Percentiles rank a stretch among this genome's conserved stretches.
phyloP scores from a whole-genome alignment of 1,139 yeast genomes.

The Saccharomyces pastorianus region DNA sequence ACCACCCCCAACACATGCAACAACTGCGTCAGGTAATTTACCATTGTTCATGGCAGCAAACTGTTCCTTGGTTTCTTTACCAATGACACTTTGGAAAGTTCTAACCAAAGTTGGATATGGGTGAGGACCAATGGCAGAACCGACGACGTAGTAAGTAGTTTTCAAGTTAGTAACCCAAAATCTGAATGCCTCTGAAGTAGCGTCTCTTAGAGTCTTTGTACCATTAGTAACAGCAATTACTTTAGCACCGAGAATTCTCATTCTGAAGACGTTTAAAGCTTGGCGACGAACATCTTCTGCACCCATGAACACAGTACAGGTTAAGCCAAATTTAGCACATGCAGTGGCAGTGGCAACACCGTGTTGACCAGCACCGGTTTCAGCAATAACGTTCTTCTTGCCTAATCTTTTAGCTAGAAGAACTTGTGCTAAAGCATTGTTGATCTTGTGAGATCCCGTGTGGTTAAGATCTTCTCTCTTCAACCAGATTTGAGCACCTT shows the following conservation, averaged over 20 bases:
- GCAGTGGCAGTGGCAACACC: constrained; percentile 99
- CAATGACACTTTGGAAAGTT: constrained; percentile 96
- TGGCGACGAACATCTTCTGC: constrained; percentile 98
- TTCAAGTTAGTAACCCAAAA: constrained; percentile 86
- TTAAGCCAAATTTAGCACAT: constrained; percentile 92
- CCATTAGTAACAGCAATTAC: constrained; percentile 92
- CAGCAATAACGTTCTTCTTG: constrained; percentile 85
- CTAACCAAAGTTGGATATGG: constrained; percentile 97
- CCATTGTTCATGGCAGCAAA: constrained; percentile 71
- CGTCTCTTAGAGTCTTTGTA: constrained; percentile 92
- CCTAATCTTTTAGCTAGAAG: constrained; percentile 88
- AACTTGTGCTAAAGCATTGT: constrained; percentile 93
- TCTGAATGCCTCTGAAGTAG: constrained; percentile 94
- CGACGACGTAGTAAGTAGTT: constrained; percentile 88
- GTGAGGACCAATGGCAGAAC: constrained; percentile 98
- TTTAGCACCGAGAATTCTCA: constrained; percentile 91
- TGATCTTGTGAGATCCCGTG: constrained; percentile 96
- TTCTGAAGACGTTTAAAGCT: constrained; percentile 94
- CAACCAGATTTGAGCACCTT: constrained; percentile 97
- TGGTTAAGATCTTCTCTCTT: constrained; percentile 97
- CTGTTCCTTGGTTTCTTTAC: constrained; percentile 88
- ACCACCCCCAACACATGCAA: constrained; percentile 99
- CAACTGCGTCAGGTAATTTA: constrained; percentile 82
- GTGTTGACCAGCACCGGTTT: constrained; percentile 99
- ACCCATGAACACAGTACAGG: constrained; percentile 97